A percentile compares a stretch with the other conserved stretches of the same genome.
Conservation (phyloP, 495 filamentous ascomycete species). For the Aspergillus diversus region DNA sequence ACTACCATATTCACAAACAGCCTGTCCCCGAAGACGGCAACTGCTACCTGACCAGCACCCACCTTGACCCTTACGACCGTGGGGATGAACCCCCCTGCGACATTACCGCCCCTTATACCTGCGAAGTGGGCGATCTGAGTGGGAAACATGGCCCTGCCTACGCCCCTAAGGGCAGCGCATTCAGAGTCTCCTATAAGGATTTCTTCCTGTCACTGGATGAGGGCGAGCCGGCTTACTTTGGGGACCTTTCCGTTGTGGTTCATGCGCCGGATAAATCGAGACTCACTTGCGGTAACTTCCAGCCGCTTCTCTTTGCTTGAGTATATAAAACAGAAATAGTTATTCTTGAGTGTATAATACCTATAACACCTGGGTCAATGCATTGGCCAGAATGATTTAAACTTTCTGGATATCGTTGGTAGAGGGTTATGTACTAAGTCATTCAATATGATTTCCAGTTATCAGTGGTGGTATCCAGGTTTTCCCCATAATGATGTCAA, state of each 20-base stretch:
- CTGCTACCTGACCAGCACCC: conserved; percentile 71
- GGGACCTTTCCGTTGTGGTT: conserved; percentile 77
- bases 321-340: too few species aligned
- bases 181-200: conserved; percentile 61
- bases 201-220: conserved; percentile 63
- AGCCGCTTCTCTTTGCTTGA: neutral
- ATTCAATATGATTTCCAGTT: neutral
- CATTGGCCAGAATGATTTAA: neutral
- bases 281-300: conserved; percentile 40
- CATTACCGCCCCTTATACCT: conserved; percentile 61
- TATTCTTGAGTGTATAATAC: too few species aligned
- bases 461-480: too few species aligned
- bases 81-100: conserved; percentile 70
- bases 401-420: neutral
- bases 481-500: too few species aligned
- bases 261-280: conserved; percentile 47
- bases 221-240: conserved; percentile 69
- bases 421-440: neutral
- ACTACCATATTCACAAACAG: conserved; percentile 80
- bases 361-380: too few species aligned
- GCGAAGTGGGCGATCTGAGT: conserved; percentile 81
- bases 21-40: conserved; percentile 76
- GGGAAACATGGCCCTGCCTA: conserved; percentile 79
- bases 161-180: conserved; percentile 38
- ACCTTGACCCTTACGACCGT: conserved; percentile 69